Base-by-base conservation (phyloP, 2,329 filamentous ascomycete genomes). In the Xylaria sp. region DNA sequence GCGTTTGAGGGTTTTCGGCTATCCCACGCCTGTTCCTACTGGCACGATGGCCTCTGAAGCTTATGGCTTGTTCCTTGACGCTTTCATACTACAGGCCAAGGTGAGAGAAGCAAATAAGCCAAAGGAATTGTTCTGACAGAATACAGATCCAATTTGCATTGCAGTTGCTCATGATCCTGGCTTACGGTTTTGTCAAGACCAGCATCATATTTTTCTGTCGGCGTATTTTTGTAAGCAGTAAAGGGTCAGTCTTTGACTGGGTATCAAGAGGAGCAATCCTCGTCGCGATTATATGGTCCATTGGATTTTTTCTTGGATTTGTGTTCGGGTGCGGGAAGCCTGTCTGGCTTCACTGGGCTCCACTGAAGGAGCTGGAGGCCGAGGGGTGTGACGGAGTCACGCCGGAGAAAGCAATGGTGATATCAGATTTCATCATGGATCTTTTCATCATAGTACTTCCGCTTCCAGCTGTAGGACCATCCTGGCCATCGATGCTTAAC, bases 341-440 rank as follows among this genome's bases (percentile, higher is more conserved):
- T 18, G 41, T 44, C 11, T 9, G 19, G 1, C 41, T 44, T 11
- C 41, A 44, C 8, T 44, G 41, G 41, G 41, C 41, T 18, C 41
- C 41, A 7, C 20, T 44, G 8, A 19, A 44, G 8, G 11, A 16
- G 4, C n/a, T 44, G 11, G 21, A 44, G 6, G 41, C 22, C 11
- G n/a, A 5, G 24, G 24, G 21, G 11, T 44, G 41, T 8, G 41
- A 44, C 16, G 41, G 22, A 16, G 26, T 6, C 41, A 24, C 41
- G 18, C 41, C 41, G 2, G 21, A 44, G 41, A n/a, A 44, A 24
- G 86, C 85, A 11, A 83, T 84, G 11, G 86, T 89, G 52, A 84
- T 86, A 18, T 53, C 39, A 9, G 50, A 53, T 37, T 38, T 53
- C 24, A 42, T 53, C 18, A 18, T 53, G 8, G 50, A 53, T 21